phyloP scores from a whole-genome alignment of 2,329 filamentous ascomycete genomes.

The Biscogniauxia mediterranea region DNA sequence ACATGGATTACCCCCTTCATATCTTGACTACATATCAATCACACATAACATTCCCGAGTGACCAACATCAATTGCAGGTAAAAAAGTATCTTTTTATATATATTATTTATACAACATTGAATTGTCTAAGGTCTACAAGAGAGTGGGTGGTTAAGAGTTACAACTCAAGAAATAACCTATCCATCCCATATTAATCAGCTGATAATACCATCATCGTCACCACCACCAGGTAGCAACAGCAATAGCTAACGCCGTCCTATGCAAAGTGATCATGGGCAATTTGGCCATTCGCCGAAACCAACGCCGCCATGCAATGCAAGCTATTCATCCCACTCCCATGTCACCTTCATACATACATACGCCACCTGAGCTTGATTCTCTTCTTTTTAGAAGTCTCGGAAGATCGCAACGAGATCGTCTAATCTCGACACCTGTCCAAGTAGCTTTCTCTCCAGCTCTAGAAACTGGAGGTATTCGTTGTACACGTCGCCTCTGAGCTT shows the following conservation, averaged over 20 bases:
- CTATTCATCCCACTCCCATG: background rate
- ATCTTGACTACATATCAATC: too few relatives aligned
- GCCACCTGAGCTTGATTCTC: conserved; percentile 4
- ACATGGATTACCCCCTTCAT: too few relatives aligned
- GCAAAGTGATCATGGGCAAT: conserved; percentile 1
- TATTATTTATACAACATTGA: too few relatives aligned
- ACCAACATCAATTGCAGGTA: too few relatives aligned
- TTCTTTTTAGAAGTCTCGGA: conserved; percentile 69
- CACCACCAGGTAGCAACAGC: background rate
- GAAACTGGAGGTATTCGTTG: conserved; percentile 56
- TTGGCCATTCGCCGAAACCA: conserved; percentile 13
- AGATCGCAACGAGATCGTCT: conserved; percentile 79
- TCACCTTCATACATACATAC: background rate
- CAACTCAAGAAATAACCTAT: background rate
- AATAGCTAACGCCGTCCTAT: conserved; percentile 2
- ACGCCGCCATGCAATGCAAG: conserved; percentile 32
- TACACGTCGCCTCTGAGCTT: conserved; percentile 75
- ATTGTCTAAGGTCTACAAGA: background rate
- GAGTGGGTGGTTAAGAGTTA: background rate
- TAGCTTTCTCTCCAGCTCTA: conserved; percentile 69
- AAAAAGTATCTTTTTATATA: too few relatives aligned
- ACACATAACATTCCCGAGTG: too few relatives aligned
- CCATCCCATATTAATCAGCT: too few relatives aligned
- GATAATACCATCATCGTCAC: too few relatives aligned
- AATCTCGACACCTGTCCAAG: conserved; percentile 75